These are phyloP conservation scores for Vigna nakashimae DNA, from an alignment of 306 rosid genomes.

Conservation along the genomic window DNA sequence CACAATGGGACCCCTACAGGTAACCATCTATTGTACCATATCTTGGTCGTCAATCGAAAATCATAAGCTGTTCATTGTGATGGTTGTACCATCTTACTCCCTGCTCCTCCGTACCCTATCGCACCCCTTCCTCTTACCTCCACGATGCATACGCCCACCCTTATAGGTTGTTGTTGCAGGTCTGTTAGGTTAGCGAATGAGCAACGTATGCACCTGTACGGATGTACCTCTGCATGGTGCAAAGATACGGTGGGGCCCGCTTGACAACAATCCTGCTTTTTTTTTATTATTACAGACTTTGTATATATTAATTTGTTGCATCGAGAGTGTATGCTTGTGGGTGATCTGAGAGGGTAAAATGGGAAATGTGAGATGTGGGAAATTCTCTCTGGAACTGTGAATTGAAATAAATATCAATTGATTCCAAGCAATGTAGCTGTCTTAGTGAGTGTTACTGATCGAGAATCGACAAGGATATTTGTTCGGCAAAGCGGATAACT, in stretches of 20 bases:
- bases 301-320: neutral
- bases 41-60: constrained; percentile 1
- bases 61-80: constrained; percentile 1
- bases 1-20: constrained; percentile 9
- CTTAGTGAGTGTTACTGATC: neutral
- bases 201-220: neutral
- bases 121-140: neutral
- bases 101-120: constrained; percentile 5
- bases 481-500: neutral
- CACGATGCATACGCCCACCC: neutral
- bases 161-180: neutral
- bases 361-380: neutral
- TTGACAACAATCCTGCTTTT: neutral
- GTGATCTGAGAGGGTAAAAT: constrained; percentile 9
- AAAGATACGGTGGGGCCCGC: constrained; percentile 17
- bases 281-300: neutral
- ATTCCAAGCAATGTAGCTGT: constrained; percentile 14
- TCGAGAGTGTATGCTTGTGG: neutral
- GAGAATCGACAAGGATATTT: constrained; percentile 8
- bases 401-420: constrained; percentile 17
- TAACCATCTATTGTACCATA: constrained; percentile 14
- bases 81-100: constrained; percentile 18
- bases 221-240: constrained; percentile 14
- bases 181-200: neutral
- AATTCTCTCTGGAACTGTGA: neutral